Base-by-base conservation (phyloP, 306 rosid species). In the Gleditsia sinensis region DNA sequence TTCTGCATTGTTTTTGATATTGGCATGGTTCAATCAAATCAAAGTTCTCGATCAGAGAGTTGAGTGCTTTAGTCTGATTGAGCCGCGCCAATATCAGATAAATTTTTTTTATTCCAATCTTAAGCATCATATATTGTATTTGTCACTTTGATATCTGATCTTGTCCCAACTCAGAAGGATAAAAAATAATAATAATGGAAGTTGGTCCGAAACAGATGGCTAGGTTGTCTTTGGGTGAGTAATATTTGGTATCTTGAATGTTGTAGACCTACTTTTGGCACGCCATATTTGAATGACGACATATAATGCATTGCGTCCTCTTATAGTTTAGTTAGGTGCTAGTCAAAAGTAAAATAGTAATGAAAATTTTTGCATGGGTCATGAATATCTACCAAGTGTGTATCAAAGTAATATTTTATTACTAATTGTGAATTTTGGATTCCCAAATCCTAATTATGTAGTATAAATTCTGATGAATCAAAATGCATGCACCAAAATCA, bases 71-170 rank as follows among this genome's bases (percentile, higher is more conserved):
- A 0, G 16, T 63, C 33, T 37, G 69, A 63, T 63, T 63, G 69
- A 63, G 69, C 69, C 69, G 69, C 11, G 69, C 69, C 69, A 62
- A 62, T 63, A 63, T 63, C 69, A 10, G 11, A 39, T 21, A 10
- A 54, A 54, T 4, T 25, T 1, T 19, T 49, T 5, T n/a, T 3
- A 11, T 3, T 58, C 1, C 19, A 14, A 45, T 13, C 7, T 16
- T 9, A 45, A 45, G 3, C 10, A 17, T n/a, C 0, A 7, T 19
- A 19, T 49, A 9, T 17, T 48, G 5, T 1, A 9, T 20, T 60
- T 19, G 46, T 25, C 12, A 6, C 1, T 8, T 16, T 58, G 9
- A 34, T 34, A 34, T 36, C 6, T 36, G 42, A 36, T 36, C 42
- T 36, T 2, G 1, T 36, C n/a, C n/a, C n/a, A n/a, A n/a, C n/a